Base-by-base conservation (phyloP, 148 eudicot species). In the Camellia lanceoleosa region DNA sequence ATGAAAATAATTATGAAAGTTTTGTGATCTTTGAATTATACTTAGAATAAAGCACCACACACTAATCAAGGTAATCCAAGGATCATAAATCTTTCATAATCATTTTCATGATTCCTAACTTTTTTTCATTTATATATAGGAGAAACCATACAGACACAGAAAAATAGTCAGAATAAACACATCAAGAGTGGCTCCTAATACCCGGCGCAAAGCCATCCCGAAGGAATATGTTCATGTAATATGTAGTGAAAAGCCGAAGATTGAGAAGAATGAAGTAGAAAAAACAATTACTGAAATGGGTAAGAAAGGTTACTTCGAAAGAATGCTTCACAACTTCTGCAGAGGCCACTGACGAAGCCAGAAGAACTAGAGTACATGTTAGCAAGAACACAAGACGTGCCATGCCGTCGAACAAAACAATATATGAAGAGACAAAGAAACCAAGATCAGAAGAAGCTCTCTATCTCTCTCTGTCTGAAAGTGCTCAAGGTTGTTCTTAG, bases 321-420 rank as follows among this genome's bases (percentile, higher is more conserved):
- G 86, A 60, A 56, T 85, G 84, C 80, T 87, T 81, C 47, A 87
- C 88, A 59, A 81, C 71, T 7, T 61, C 79, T 20, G 88, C 87
- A 3, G 79, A 66, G 10, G 85, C 81, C 71, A 68, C 4, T 9
- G 86, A 79, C 18, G 76, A 79, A 73, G 75, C 74, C 49, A 85
- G 10, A 75, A 84, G 74, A 61, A 75, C 79, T 61, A 78, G 44
- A 73, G 74, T 54, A 4, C 58, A 80, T 9, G 55, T 76, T 20
- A 81, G 42, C 70, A 75, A 76, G 68, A 80, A 68, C 46, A 62
- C 55, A 15, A 64, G 46, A 30, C 79, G 62, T 56, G 78, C 79
- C 85, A 82, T 85, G 30, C 20, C 74, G 62, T 14, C 12, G 12
- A 15, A 11, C 8, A 59, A 14, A 59, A 59, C 19, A 59, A 59